phyloP scores from a whole-genome alignment of 371 early-diverging fungal species.

The Mucor plumbeus region DNA sequence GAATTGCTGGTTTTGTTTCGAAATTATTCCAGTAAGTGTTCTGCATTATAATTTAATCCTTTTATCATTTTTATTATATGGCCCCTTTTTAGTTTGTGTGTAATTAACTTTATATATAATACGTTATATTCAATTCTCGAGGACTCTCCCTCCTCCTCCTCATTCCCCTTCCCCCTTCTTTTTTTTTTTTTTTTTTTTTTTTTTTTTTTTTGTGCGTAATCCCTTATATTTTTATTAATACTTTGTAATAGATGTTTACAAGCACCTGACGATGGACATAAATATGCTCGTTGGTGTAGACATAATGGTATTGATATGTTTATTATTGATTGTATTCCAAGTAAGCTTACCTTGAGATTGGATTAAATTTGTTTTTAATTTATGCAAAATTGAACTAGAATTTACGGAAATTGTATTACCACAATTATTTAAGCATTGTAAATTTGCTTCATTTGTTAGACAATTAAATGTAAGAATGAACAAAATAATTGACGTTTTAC shows the following conservation, averaged over 20 bases:
- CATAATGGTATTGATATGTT: conserved; percentile 49
- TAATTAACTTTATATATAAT: not conserved
- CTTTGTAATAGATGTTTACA: conserved; percentile 34
- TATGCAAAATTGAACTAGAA: conserved; percentile 22
- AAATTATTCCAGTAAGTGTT: conserved; percentile 45
- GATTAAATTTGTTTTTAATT: not conserved
- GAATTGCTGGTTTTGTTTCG: conserved; percentile 47
- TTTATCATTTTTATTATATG: not conserved
- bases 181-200: too few relatives aligned
- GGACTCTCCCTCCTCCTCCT: not conserved
- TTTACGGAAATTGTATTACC: conserved; percentile 54
- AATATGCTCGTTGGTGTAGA: conserved; percentile 46
- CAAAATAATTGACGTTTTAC: not conserved
- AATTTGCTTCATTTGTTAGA: conserved; percentile 57
- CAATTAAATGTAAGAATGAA: conserved; percentile 49
- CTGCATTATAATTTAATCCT: not conserved
- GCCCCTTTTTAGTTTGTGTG: not conserved
- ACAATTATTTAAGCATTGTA: conserved; percentile 54
- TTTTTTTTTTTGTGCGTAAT: not conserved
- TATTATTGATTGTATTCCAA: conserved; percentile 47
- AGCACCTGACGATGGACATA: conserved; percentile 41
- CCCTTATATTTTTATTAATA: not conserved
- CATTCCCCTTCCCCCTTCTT: conserved; percentile 1
- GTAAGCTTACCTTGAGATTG: conserved; percentile 21
- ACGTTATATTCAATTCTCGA: not conserved